A percentile compares a stretch with the other conserved stretches of the same genome.
Conservation (phyloP, 2,329 filamentous ascomycete genomes). For the Pseudogymnoascus sp. region DNA sequence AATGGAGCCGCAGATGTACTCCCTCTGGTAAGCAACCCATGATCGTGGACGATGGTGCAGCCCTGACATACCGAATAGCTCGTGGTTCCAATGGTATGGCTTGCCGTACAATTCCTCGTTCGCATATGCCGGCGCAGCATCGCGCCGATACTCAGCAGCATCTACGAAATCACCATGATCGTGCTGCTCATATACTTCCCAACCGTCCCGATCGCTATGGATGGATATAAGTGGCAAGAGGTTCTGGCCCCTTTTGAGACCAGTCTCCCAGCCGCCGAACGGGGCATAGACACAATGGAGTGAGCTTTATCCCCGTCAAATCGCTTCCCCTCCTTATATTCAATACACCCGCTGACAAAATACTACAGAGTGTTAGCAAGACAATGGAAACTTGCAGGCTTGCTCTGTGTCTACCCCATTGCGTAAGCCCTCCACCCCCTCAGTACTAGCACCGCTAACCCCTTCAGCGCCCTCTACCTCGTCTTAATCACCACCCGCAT, state of each 20-base stretch:
- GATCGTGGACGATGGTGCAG: neutral
- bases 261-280: neutral
- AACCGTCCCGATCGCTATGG: neutral
- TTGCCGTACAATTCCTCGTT: neutral
- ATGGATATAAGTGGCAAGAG: neutral
- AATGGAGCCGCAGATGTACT: neutral
- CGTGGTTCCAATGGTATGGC: neutral
- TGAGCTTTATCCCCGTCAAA: neutral
- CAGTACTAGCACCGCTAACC: neutral
- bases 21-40: neutral
- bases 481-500: neutral
- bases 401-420: neutral
- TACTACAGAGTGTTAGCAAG: neutral
- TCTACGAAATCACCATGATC: slow-evolving; percentile 4
- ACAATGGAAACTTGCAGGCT: neutral
- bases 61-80: neutral
- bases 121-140: neutral
- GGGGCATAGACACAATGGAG: neutral
- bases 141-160: neutral
- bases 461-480: neutral
- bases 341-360: neutral
- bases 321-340: neutral
- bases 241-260: neutral
- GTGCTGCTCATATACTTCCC: slow-evolving; percentile 2
- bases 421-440: neutral